Percentiles rank a stretch among this genome's conserved stretches.
These are phyloP conservation scores for Clonostachys sp. DNA, from an alignment of 2,329 filamentous ascomycete genomes.

Conservation along the genomic window DNA sequence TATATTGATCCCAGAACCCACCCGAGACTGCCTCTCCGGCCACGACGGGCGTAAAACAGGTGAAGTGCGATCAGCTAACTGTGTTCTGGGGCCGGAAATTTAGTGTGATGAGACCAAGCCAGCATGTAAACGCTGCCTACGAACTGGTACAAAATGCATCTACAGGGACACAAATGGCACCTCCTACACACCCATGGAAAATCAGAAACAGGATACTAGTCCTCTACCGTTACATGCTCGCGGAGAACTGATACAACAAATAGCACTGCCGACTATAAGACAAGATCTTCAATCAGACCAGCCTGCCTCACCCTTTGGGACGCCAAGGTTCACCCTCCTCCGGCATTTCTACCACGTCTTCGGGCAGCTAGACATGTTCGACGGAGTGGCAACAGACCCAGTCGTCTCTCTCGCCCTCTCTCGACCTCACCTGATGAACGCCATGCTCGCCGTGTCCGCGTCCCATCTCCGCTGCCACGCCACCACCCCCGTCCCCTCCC, in stretches of 20 bases:
- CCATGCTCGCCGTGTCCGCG: slow-evolving; percentile 13
- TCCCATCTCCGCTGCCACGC: slow-evolving; percentile 10
- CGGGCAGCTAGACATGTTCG: slow-evolving; percentile 1
- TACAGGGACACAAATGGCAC: no score
- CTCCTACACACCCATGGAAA: no score
- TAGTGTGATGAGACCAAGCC: slow-evolving; percentile 8
- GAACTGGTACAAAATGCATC: slow-evolving; percentile 3
- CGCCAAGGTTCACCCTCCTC: slow-evolving; percentile 8
- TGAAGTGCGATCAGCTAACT: no score
- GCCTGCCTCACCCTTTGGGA: slow-evolving; percentile 4
- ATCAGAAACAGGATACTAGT: no score
- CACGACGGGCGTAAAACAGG: no score
- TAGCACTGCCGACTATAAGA: no score
- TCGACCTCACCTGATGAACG: slow-evolving; percentile 10
- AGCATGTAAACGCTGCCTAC: slow-evolving; percentile 10
- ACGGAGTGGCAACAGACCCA: slow-evolving; percentile 3
- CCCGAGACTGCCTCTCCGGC: no score
- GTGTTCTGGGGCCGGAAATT: no score
- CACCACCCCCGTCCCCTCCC: not conserved
- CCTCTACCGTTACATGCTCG: no score
- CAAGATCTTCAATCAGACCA: not conserved
- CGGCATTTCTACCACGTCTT: slow-evolving; percentile 8
- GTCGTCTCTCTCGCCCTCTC: slow-evolving; percentile 6
- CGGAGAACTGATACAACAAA: no score
- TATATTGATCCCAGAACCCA: no score